Evolutionary conservation across 345 rosid genomes (phyloP).

Genomic region (Linum trigynum): DNA sequence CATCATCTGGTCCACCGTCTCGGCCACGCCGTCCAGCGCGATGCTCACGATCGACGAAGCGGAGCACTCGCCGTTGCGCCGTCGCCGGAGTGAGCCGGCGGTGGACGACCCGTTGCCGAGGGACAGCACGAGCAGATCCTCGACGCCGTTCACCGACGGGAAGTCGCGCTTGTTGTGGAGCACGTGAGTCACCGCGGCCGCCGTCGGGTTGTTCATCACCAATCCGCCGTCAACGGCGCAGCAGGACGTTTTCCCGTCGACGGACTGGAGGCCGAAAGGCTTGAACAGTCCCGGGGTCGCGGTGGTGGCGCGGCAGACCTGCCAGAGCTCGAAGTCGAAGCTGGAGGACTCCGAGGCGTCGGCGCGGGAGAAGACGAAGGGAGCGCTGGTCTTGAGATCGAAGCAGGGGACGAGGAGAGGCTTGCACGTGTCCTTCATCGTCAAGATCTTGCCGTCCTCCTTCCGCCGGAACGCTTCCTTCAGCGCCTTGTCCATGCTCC

Average conservation of each 20-base stretch:
- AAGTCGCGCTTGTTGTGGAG: conserved; percentile 93
- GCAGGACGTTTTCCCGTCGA: conserved; percentile 75
- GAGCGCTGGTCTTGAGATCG: conserved; percentile 83
- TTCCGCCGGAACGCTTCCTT: conserved; percentile 41
- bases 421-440: conserved; percentile 83
- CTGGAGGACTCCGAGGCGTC: conserved; percentile 84
- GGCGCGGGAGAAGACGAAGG: conserved; percentile 96
- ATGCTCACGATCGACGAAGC: conserved; percentile 63
- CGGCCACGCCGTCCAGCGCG: conserved; percentile 84
- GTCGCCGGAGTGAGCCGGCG: conserved; percentile 21
- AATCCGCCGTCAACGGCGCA: conserved; percentile 84
- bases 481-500: conserved; percentile 56
- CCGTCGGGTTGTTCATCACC: conserved; percentile 96
- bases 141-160: conserved; percentile 72
- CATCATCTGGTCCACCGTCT: conserved; percentile 87
- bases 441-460: conserved; percentile 53
- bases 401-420: conserved; percentile 95
- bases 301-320: conserved; percentile 82
- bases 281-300: conserved; percentile 79
- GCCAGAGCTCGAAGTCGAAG: conserved; percentile 89
- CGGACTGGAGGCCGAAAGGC: conserved; percentile 58
- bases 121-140: conserved; percentile 77
- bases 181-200: conserved; percentile 89
- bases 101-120: conserved; percentile 61
- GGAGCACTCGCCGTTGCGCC: conserved; percentile 53